Base-by-base conservation (phyloP, 345 rosid genomes). In the Acer yangbiense region DNA sequence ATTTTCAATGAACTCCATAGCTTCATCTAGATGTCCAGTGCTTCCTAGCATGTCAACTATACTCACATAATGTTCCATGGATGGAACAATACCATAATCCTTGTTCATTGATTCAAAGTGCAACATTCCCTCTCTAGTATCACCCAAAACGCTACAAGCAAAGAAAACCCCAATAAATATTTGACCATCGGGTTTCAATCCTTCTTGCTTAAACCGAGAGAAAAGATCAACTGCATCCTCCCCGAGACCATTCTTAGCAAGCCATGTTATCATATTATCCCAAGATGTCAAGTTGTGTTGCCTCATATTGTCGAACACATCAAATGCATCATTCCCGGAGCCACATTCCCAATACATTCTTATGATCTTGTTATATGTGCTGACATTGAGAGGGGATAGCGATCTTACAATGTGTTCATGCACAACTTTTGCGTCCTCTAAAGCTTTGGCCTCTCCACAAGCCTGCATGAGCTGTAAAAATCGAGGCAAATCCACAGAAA, bases 221-320 rank as follows among this genome's bases (percentile, higher is more conserved):
- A 92, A 93, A 76, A 92, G 78, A 72, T 95, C 96, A 60, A 95
- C 81, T 44, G 93, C 94, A 64, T 95, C 96, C 87, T 95, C 97
- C 76, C 93, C 98, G 9, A 83, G 78, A 35, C 88, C 99, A 78
- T 84, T 88, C 82, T 85, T 90, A 2, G 92, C 91, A n/a, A 95
- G 84, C 84, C 97, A 81, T 73, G 84, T 86, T 69, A 92, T 92
- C 84, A 93, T 84, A 27, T 65, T 82, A 66, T 86, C 83, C 97
- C 94, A 95, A 46, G 94, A 81, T 25, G 88, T 82, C 83, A 86
- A 78, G 85, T 85, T 82, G 55, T 81, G 90, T 75, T 72, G 85
- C 21, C 75, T 71, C 97, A 95, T 91, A 66, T 75, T 76, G 65
- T 89, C 79, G 20, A 95, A 93, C 11, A 89, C 90, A 20, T 66